These are phyloP conservation scores for Aureobasidium pullulans DNA, from an alignment of 2,329 filamentous ascomycete genomes.

Conservation along the genomic window DNA sequence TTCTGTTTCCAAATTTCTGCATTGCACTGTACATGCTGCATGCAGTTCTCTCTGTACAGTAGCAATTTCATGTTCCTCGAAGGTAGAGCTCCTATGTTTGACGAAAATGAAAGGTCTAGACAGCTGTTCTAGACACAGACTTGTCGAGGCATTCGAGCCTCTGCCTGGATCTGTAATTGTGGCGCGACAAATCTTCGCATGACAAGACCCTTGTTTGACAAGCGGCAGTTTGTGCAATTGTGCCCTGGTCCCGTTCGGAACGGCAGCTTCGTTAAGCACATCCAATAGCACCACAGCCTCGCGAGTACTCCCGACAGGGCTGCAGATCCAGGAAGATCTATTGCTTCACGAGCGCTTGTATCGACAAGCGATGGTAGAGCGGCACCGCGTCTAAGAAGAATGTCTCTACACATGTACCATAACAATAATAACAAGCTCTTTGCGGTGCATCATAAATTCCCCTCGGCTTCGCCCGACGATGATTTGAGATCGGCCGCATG, in stretches of 20 bases:
- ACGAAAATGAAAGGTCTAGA: background rate
- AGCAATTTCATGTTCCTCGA: background rate
- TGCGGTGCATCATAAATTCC: background rate
- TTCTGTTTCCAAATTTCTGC: slow-evolving; percentile 8
- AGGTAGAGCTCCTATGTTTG: background rate
- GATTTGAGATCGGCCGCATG: slow-evolving; percentile 11
- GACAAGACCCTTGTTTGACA: background rate
- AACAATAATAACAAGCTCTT: background rate
- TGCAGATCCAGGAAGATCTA: slow-evolving; percentile 5
- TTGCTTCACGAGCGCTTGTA: background rate
- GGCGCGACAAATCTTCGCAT: background rate
- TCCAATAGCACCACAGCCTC: background rate
- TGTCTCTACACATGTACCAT: background rate
- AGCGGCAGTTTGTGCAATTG: slow-evolving; percentile 2
- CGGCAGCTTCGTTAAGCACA: background rate
- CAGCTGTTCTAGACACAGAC: background rate
- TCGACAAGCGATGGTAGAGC: background rate
- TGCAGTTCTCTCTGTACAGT: background rate
- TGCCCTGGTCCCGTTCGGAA: background rate
- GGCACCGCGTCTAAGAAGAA: background rate
- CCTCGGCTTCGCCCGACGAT: background rate
- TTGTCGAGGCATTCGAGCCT: background rate
- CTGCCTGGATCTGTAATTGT: background rate
- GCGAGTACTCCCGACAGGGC: background rate
- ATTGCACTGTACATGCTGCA: background rate